phyloP scores from a whole-genome alignment of 495 filamentous ascomycete species.

The Tuber magnatum region DNA sequence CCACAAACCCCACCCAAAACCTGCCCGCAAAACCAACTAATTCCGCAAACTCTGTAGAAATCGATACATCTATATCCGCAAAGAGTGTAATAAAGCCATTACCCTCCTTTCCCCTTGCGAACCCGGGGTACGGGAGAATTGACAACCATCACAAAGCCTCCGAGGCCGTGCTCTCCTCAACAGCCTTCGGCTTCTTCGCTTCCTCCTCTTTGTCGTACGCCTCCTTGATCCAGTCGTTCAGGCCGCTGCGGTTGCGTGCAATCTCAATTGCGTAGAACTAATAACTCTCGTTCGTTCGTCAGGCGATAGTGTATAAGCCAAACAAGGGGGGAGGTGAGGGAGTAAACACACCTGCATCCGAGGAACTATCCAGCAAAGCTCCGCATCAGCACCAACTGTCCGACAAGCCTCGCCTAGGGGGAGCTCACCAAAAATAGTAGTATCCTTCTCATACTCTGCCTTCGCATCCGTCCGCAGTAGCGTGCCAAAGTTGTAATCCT shows the following conservation, averaged over 20 bases:
- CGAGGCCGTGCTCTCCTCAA: slow-evolving; percentile 10
- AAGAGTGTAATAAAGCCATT: neutral
- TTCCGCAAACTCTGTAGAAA: neutral
- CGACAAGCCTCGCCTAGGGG: neutral
- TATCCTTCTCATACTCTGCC: slow-evolving; percentile 76
- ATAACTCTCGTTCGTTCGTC: neutral
- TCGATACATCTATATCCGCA: too few relatives aligned
- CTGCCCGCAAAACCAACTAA: neutral
- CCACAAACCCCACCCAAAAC: neutral
- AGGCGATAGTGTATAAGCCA: neutral
- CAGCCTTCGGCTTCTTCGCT: slow-evolving; percentile 33
- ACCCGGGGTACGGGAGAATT: neutral
- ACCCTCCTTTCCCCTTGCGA: neutral
- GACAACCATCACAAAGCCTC: neutral
- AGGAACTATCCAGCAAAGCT: slow-evolving; percentile 47
- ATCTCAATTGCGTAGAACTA: slow-evolving; percentile 94
- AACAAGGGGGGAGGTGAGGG: neutral
- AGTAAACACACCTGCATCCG: slow-evolving; percentile 63
- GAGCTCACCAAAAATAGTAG: slow-evolving; percentile 76
- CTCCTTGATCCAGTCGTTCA: slow-evolving; percentile 97
- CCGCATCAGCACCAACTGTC: neutral
- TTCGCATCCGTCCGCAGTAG: slow-evolving; percentile 73
- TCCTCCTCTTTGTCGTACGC: slow-evolving; percentile 51
- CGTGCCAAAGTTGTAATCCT: slow-evolving; percentile 96
- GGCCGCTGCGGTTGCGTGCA: slow-evolving; percentile 72